These are phyloP conservation scores for Polygonum aviculare DNA, from an alignment of 148 eudicot species.

Conservation along the genomic window DNA sequence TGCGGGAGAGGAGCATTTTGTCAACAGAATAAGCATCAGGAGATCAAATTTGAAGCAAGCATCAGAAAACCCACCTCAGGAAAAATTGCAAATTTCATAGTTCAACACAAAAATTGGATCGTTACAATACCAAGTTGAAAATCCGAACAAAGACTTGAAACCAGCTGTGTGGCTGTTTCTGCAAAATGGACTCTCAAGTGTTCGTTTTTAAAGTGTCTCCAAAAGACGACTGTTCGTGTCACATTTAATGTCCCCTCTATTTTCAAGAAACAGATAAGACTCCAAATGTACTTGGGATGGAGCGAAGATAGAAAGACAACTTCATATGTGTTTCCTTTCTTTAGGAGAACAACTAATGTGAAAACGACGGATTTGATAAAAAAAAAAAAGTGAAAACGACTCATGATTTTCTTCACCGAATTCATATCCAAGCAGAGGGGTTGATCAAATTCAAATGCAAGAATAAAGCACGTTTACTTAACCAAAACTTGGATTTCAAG, in stretches of 20 bases:
- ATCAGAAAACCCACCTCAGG: neutral
- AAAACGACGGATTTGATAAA: neutral
- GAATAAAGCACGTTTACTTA: neutral
- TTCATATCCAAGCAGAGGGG: neutral
- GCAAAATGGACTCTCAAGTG: neutral
- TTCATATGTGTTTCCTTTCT: neutral
- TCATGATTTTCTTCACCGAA: too few species aligned
- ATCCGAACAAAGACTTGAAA: neutral
- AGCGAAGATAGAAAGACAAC: neutral
- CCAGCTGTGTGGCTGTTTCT: neutral
- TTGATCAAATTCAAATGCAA: neutral
- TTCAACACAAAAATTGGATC: neutral
- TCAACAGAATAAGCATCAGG: neutral
- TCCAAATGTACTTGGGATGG: too few species aligned
- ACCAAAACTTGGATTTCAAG: neutral
- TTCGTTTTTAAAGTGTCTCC: neutral
- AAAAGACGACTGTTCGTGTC: neutral
- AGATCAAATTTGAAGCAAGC: neutral
- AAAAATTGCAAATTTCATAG: neutral
- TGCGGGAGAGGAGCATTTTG: slow-evolving; percentile 13
- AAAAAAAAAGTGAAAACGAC: too few species aligned
- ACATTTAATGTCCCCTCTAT: too few species aligned
- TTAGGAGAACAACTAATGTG: neutral
- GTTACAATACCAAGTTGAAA: neutral
- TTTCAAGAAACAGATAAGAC: too few species aligned